These are phyloP conservation scores for Leucaena leucocephala DNA, from an alignment of 306 rosid genomes.

Conservation along the genomic window DNA sequence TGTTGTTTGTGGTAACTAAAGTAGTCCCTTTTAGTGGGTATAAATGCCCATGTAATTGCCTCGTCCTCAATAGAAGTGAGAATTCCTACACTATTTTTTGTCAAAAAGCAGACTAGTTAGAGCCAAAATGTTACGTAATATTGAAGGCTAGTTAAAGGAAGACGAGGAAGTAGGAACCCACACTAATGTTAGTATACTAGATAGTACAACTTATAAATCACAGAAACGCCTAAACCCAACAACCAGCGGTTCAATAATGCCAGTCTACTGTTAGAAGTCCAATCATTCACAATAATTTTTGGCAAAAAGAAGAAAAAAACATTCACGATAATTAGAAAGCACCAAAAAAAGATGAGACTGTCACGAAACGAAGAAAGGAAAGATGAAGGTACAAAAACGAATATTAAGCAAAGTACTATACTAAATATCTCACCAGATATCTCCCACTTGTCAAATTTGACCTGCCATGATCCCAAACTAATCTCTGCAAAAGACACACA, in stretches of 20 bases:
- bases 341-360: background rate
- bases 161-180: background rate
- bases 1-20: too few relatives aligned
- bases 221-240: background rate
- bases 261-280: background rate
- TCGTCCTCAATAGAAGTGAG: too few relatives aligned
- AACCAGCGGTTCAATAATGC: background rate
- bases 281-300: background rate
- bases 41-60: too few relatives aligned
- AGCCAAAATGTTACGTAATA: background rate
- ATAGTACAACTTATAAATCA: background rate
- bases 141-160: background rate
- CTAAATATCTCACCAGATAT: conserved; percentile 51
- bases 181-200: background rate
- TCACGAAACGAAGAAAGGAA: background rate
- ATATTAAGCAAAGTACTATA: conserved; percentile 10
- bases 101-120: background rate
- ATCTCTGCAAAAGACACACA: conserved; percentile 53
- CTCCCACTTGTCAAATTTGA: conserved; percentile 81
- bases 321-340: background rate
- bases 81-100: too few relatives aligned
- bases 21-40: too few relatives aligned
- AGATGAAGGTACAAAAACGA: background rate
- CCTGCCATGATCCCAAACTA: conserved; percentile 65
- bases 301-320: too few relatives aligned